These are phyloP conservation scores for Ogataea allantospora DNA, from an alignment of 805 yeast genomes.

Conservation along the genomic window DNA sequence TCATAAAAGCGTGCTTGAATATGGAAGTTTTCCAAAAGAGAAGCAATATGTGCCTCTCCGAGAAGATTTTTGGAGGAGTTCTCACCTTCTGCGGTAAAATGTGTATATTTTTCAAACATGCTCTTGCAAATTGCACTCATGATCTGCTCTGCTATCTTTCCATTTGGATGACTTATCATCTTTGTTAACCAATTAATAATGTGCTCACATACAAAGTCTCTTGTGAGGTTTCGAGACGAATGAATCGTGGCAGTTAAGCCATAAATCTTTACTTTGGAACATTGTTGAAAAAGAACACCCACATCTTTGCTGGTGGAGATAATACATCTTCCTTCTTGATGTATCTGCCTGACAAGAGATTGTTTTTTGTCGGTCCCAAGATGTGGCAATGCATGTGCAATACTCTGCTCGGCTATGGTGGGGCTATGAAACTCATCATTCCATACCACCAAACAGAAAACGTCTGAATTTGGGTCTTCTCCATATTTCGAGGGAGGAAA, in stretches of 20 bases:
- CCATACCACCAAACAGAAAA: constrained; percentile 61
- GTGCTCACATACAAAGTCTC: constrained; percentile 45
- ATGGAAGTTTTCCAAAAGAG: no score
- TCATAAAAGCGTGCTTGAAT: no score
- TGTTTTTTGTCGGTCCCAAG: constrained; percentile 4
- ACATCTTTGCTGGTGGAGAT: constrained; percentile 36
- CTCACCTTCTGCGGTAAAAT: constrained; percentile 34
- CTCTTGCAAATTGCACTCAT: constrained; percentile 44
- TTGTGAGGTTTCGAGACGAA: constrained; percentile 48
- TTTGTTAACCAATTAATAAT: constrained; percentile 53
- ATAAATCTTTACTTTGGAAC: constrained; percentile 23
- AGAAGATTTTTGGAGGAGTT: no score
- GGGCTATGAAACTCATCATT: constrained; percentile 74
- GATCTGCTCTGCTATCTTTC: constrained; percentile 37
- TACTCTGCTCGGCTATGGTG: constrained; percentile 28
- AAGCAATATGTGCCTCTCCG: no score
- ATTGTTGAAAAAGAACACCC: constrained; percentile 16
- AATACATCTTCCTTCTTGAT: constrained; percentile 48
- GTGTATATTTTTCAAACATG: no score
- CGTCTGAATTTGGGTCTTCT: constrained; percentile 35
- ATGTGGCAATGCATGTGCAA: constrained; percentile 18
- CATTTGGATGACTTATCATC: constrained; percentile 38
- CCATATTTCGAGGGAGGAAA: constrained; percentile 37
- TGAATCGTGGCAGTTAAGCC: constrained; percentile 58
- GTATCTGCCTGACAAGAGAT: constrained; percentile 43